Base-by-base conservation (phyloP, 2,329 filamentous ascomycete species). In the Pseudogymnoascus pannorum region DNA sequence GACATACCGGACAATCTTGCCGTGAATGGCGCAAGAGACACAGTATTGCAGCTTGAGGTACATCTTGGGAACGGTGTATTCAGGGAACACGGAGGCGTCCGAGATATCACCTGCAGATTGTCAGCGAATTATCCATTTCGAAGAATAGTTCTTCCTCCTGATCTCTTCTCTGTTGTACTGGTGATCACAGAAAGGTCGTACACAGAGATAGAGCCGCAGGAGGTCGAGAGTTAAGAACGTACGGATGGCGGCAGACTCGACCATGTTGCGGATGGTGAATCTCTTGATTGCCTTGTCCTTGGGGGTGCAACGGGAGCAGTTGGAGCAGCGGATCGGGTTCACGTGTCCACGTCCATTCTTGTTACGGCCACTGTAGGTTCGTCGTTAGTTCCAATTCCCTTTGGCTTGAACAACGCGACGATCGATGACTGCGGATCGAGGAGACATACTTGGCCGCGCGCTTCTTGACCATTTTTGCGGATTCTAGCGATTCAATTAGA, bases 1-100 rank as follows among this genome's bases (percentile, higher is more conserved):
- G 78, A 86, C 92, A 81, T 94, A 97, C 93, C 94, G 93, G 81
- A 99, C 95, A 80, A 99, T 99, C 90, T 99, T 99, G 87, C 94
- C 94, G 87, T 99, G 94, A 72, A 99, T 99, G 77, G 94, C 94
- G 83, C 94, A 99, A 81, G 93, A 97, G 77, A 99, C 94, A 81
- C 94, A 99, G 91, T 99, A 99, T 86, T 99, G 94, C 79, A 99
- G 89, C 89, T 99, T 99, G 83, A 99, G 86, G 91, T 99, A 99
- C 95, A 99, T 99, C 91, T 99, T 99, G 82, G 94, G 94, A 76
- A 99, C 93, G 73, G 92, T 92, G 87, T 99, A 99, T 85, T 99
- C 94, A 75, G 89, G 80, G 83, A 97, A 99, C 81, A 99, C 94
- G 76, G 94, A 97, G 76, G 95, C 94, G 79, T 99, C 94, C 71